Percentiles rank a stretch among this genome's conserved stretches.
Conservation (phyloP, 163 green algal species). For the Volvox carteri region DNA sequence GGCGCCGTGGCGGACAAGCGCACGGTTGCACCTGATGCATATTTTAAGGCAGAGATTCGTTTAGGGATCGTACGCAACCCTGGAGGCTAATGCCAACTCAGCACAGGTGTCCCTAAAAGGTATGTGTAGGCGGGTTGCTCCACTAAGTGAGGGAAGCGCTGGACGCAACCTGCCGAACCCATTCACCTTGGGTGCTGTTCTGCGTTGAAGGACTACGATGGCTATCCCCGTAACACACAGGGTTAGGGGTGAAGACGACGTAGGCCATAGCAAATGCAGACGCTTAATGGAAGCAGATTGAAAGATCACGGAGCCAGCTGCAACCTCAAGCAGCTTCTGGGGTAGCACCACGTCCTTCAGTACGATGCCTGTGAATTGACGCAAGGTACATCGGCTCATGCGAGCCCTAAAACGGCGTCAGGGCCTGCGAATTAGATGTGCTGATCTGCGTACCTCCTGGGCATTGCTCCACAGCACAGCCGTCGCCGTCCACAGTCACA, state of each 20-base stretch:
- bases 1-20: not conserved
- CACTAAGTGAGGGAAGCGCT: no score
- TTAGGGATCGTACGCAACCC: no score
- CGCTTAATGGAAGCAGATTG: not conserved
- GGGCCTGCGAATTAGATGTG: not conserved
- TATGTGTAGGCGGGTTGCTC: no score
- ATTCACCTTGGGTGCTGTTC: conserved; percentile 22
- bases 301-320: not conserved
- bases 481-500: not conserved
- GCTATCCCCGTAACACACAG: conserved; percentile 19
- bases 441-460: not conserved
- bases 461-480: conserved; percentile 28
- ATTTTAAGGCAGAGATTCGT: no score
- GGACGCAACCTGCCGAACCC: no score
- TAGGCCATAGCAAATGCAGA: conserved; percentile 31
- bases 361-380: conserved; percentile 15
- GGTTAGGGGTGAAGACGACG: not conserved
- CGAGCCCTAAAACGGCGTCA: not conserved
- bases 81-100: no score
- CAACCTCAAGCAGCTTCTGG: conserved; percentile 2
- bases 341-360: not conserved
- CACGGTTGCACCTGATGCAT: no score
- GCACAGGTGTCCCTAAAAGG: no score
- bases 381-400: not conserved
- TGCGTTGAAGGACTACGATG: conserved; percentile 4